phyloP scores from a whole-genome alignment of 148 eudicot genomes.

The Salicornia ramosissima region DNA sequence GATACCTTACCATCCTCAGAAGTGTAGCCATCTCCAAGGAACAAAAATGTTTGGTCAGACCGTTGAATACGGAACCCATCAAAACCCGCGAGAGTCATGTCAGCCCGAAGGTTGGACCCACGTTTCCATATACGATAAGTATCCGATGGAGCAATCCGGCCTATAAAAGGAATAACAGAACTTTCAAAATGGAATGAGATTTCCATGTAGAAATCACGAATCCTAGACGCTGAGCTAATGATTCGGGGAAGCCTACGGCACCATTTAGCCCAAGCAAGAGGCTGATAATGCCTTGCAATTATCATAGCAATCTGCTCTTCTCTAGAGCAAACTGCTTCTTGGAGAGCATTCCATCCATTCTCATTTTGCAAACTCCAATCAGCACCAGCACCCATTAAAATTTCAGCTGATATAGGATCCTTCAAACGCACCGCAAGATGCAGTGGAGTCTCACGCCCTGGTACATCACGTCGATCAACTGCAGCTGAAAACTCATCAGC shows the following conservation, averaged over 20 bases:
- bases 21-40: conserved; percentile 81
- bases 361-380: conserved; percentile 96
- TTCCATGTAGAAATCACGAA: conserved; percentile 94
- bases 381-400: conserved; percentile 86
- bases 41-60: conserved; percentile 84
- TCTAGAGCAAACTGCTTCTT: conserved; percentile 81
- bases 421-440: conserved; percentile 75
- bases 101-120: conserved; percentile 86
- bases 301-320: conserved; percentile 89
- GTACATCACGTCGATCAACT: conserved; percentile 79
- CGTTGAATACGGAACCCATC: conserved; percentile 92
- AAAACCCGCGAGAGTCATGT: conserved; percentile 94
- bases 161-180: conserved; percentile 85
- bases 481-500: conserved; percentile 70
- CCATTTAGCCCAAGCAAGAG: conserved; percentile 97
- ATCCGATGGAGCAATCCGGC: conserved; percentile 87
- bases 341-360: conserved; percentile 94
- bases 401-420: conserved; percentile 70
- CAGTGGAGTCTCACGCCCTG: conserved; percentile 85
- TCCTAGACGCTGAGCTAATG: conserved; percentile 66
- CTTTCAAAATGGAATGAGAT: conserved; percentile 93
- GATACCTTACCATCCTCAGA: conserved; percentile 57
- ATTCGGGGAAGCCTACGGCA: conserved; percentile 91
- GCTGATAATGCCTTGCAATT: conserved; percentile 77
- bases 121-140: conserved; percentile 94